Percentiles rank a stretch among this genome's conserved stretches.
Conservation (phyloP, 805 yeast genomes). For the Saturnispora mendoncae region DNA sequence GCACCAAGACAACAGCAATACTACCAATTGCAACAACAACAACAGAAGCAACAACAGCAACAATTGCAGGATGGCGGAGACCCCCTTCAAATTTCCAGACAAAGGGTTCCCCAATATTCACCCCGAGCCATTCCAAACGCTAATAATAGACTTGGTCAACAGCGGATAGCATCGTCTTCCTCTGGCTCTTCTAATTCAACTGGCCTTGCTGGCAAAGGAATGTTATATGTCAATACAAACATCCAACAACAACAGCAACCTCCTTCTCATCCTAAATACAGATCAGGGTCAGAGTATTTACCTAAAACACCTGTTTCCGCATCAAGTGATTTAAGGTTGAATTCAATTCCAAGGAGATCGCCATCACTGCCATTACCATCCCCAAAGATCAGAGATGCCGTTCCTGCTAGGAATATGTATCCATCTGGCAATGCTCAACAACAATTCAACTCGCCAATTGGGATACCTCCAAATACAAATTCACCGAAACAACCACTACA, state of each 20-base stretch:
- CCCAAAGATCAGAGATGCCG: slow-evolving; percentile 17
- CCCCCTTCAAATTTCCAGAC: background rate
- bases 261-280: background rate
- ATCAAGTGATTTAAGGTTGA: background rate
- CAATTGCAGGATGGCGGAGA: background rate
- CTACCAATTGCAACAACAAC: slow-evolving; percentile 7
- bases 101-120: background rate
- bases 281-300: slow-evolving; percentile 1
- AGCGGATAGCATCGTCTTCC: background rate
- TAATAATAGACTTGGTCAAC: background rate
- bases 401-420: slow-evolving; percentile 13
- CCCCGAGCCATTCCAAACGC: background rate
- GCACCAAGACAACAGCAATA: too few species aligned
- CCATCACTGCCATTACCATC: slow-evolving; percentile 20
- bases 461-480: background rate
- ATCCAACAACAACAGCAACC: background rate
- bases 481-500: slow-evolving; percentile 1
- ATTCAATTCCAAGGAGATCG: slow-evolving; percentile 11
- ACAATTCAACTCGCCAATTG: slow-evolving; percentile 10
- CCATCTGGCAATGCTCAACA: slow-evolving; percentile 6
- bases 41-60: slow-evolving; percentile 2
- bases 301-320: background rate
- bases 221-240: background rate
- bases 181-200: background rate
- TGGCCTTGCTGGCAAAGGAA: background rate